phyloP scores from a whole-genome alignment of 257 asterid genomes.

The Jaltomata sinuosa region DNA sequence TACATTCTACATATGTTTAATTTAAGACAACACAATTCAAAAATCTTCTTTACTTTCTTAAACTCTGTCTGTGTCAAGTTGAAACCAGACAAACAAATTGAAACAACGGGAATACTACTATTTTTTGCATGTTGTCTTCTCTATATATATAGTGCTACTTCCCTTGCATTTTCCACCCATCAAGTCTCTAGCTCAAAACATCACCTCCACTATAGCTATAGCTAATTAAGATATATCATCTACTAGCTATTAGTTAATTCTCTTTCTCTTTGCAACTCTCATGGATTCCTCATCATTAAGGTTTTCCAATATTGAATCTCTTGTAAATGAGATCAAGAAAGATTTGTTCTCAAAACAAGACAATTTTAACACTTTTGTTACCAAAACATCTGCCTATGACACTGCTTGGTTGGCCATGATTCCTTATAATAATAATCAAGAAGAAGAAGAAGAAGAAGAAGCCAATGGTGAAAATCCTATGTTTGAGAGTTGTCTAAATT shows the following conservation, averaged over 20 bases:
- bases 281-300: slow-evolving; percentile 27
- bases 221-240: neutral
- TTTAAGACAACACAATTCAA: too few relatives aligned
- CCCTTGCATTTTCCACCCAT: neutral
- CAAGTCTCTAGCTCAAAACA: neutral
- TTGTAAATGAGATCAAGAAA: slow-evolving; percentile 25
- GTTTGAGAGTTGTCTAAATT: slow-evolving; percentile 33
- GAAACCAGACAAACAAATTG: too few relatives aligned
- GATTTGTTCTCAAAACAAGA: slow-evolving; percentile 17
- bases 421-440: slow-evolving; percentile 6
- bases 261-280: neutral
- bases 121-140: too few relatives aligned
- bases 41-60: too few relatives aligned
- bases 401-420: slow-evolving; percentile 65
- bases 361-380: neutral
- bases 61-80: too few relatives aligned
- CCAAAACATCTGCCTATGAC: slow-evolving; percentile 40
- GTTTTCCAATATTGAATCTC: slow-evolving; percentile 18
- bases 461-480: slow-evolving; percentile 23
- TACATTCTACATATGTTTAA: too few relatives aligned
- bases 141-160: neutral
- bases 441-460: neutral
- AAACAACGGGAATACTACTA: too few relatives aligned
- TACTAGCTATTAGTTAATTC: too few relatives aligned
- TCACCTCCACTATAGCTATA: neutral